Evolutionary conservation across 2,329 filamentous ascomycete species (phyloP).

Genomic region (Cladophialophora psammophila): DNA sequence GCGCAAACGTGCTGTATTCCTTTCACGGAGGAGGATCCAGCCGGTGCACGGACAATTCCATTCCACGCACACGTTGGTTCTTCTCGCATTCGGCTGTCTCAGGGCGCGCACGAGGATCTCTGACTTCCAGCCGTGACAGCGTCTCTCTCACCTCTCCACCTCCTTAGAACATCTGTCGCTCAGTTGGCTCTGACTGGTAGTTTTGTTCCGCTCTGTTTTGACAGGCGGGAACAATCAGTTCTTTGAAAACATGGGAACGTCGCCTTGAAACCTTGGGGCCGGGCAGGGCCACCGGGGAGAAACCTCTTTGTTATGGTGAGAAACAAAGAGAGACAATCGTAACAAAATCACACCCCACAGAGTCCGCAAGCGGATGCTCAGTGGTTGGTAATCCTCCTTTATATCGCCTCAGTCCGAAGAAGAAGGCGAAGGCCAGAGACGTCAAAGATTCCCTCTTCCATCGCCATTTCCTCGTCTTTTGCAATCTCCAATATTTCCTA

Average conservation of each 20-base stretch:
- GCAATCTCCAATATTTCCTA: not conserved
- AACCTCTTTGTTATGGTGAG: not conserved
- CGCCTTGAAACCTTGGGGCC: not conserved
- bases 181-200: not conserved
- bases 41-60: conserved; percentile 3
- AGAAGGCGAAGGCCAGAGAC: not conserved
- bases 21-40: not conserved
- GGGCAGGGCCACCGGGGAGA: not conserved
- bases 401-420: not conserved
- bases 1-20: not conserved
- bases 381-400: not conserved
- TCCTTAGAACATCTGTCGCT: not conserved
- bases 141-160: not conserved
- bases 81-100: not conserved
- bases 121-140: not conserved
- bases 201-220: not conserved
- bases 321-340: not conserved
- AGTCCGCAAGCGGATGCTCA: not conserved
- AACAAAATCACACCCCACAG: not conserved
- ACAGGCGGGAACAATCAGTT: not conserved
- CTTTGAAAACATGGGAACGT: not conserved
- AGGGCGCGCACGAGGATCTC: not conserved
- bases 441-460: not conserved
- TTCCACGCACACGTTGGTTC: not conserved
- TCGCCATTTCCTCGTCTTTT: not conserved